Evolutionary conservation across 768 basidiomycete species (phyloP).

Genomic region (Boletellus sp.): DNA sequence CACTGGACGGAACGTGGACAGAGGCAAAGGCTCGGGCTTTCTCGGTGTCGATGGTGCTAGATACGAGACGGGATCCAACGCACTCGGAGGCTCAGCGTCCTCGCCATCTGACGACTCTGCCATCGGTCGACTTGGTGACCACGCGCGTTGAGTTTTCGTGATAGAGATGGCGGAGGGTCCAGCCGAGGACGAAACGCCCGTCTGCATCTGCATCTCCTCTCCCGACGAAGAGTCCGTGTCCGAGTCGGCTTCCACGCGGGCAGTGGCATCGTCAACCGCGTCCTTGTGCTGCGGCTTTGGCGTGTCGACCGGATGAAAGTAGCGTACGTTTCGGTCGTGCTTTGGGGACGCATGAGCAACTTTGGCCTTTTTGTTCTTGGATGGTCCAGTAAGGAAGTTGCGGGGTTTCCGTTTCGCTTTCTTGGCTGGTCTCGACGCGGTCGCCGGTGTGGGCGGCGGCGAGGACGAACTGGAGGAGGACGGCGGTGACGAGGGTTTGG

Average conservation of each 20-base stretch:
- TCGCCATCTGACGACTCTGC: constrained; percentile 49
- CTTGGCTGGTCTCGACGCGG: background rate
- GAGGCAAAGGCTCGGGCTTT: constrained; percentile 18
- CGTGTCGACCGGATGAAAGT: constrained; percentile 33
- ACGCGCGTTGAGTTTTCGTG: constrained; percentile 36
- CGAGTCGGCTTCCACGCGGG: constrained; percentile 36
- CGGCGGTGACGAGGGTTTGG: constrained; percentile 10
- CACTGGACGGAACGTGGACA: constrained; percentile 52
- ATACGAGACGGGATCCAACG: background rate
- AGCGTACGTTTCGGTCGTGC: constrained; percentile 19
- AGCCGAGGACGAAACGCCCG: constrained; percentile 15
- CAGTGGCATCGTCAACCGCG: constrained; percentile 30
- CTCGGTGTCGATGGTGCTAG: background rate
- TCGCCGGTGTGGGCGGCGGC: constrained; percentile 8
- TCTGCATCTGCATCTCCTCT: constrained; percentile 22
- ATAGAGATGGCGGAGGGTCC: constrained; percentile 11
- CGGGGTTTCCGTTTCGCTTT: constrained; percentile 47
- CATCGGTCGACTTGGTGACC: constrained; percentile 57
- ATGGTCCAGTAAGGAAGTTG: constrained; percentile 15
- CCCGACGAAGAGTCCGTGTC: constrained; percentile 24
- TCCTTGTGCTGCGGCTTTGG: constrained; percentile 28
- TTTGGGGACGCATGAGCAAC: constrained; percentile 26
- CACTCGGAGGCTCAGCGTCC: constrained; percentile 17
- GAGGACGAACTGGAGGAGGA: constrained; percentile 6
- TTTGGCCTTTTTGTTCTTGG: constrained; percentile 30